phyloP scores from a whole-genome alignment of 257 asterid genomes.

The Solanum ahanhuiri region DNA sequence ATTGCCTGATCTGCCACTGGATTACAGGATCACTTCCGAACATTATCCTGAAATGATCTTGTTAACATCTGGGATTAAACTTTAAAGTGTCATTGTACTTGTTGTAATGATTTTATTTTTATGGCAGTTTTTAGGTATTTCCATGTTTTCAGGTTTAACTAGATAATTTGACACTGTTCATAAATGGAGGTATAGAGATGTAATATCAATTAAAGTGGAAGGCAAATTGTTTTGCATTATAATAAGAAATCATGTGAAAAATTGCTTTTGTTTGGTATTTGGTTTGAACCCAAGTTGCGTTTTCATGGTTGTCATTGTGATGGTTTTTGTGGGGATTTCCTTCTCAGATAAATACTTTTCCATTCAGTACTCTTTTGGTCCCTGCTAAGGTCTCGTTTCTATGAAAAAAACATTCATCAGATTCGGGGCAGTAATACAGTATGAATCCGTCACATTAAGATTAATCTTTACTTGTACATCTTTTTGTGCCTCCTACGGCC shows the following conservation, averaged over 20 bases:
- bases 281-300: not conserved
- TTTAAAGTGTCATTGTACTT: not conserved
- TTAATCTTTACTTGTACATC: not conserved
- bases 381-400: not conserved
- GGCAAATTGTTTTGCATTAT: not conserved
- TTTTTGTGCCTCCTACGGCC: not conserved
- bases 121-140: not conserved
- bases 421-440: not conserved
- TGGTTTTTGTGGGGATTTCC: not conserved
- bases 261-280: not conserved
- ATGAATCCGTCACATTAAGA: not conserved
- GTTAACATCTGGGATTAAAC: not conserved
- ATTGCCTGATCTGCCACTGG: not conserved
- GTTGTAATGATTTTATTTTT: not conserved
- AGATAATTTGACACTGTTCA: not conserved
- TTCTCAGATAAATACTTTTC: not conserved
- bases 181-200: not conserved
- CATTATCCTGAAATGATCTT: not conserved
- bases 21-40: not conserved
- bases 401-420: not conserved
- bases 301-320: not conserved
- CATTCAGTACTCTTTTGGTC: not conserved
- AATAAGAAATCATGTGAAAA: not conserved
- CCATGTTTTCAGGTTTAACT: not conserved
- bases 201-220: not conserved